phyloP scores from a whole-genome alignment of 495 filamentous ascomycete species.

The Schizothecium vesticola region DNA sequence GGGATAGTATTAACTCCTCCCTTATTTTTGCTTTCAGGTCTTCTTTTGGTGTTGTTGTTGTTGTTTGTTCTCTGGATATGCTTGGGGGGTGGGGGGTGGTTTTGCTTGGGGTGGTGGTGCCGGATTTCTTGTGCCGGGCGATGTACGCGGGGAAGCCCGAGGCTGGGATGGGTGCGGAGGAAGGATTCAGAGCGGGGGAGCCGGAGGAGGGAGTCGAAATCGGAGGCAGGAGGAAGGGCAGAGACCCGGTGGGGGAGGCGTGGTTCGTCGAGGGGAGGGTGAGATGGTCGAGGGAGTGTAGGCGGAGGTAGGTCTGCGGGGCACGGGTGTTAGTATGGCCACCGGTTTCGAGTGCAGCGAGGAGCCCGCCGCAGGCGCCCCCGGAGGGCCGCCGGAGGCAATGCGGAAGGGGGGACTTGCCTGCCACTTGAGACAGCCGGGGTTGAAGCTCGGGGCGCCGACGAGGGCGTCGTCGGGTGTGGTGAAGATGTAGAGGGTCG shows the following conservation, averaged over 20 bases:
- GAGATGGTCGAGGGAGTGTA: slow-evolving; percentile 63
- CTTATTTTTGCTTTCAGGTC: too few species aligned
- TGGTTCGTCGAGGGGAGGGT: slow-evolving; percentile 82
- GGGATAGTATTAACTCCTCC: slow-evolving; percentile 70
- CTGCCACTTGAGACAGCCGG: slow-evolving; percentile 95
- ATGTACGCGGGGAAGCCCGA: slow-evolving; percentile 67
- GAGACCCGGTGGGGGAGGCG: slow-evolving; percentile 77
- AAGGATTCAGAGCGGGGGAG: neutral
- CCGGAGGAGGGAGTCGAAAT: too few species aligned
- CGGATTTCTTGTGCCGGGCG: slow-evolving; percentile 23
- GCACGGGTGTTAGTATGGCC: slow-evolving; percentile 6
- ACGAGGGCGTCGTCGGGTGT: slow-evolving; percentile 55
- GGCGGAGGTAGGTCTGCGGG: slow-evolving; percentile 73
- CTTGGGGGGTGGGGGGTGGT: slow-evolving; percentile 28
- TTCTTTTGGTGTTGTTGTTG: neutral
- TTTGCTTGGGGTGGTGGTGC: slow-evolving; percentile 4
- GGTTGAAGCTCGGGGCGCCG: slow-evolving; percentile 80
- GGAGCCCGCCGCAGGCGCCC: neutral
- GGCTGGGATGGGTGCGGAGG: slow-evolving; percentile 19
- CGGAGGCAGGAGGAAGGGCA: slow-evolving; percentile 83
- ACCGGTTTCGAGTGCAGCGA: neutral
- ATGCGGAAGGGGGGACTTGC: slow-evolving; percentile 42
- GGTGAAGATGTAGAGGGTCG: slow-evolving; percentile 73
- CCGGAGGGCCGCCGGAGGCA: slow-evolving; percentile 8
- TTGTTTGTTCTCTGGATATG: slow-evolving; percentile 62